Conservation (phyloP, 2,329 filamentous ascomycete species). For the Colletotrichum orchidophilum region DNA sequence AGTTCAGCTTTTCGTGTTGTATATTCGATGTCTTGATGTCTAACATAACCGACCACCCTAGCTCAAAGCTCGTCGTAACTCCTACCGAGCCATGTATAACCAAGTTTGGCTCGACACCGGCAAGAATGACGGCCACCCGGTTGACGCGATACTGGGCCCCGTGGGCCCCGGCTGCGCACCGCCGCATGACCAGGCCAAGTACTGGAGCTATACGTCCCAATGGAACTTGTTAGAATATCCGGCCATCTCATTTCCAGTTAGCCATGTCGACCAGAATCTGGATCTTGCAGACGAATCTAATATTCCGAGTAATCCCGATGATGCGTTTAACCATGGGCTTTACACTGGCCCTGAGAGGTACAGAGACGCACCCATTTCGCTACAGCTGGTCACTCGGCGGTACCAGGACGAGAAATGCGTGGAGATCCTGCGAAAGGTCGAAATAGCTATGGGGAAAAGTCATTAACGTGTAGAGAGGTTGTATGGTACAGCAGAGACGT, state of each 20-base stretch:
- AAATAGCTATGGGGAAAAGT: neutral
- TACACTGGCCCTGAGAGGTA: conserved; percentile 6
- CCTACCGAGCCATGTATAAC: neutral
- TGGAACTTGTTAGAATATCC: conserved; percentile 8
- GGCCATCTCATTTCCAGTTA: neutral
- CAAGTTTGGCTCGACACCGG: neutral
- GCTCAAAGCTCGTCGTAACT: conserved; percentile 1
- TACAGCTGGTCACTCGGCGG: conserved; percentile 6
- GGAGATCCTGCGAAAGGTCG: neutral
- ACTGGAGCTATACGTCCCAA: conserved; percentile 1
- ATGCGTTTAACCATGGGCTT: neutral
- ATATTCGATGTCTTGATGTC: no score
- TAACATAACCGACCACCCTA: no score
- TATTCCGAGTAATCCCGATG: neutral
- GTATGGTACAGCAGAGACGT: no score
- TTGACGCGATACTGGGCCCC: neutral
- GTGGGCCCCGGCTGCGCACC: neutral
- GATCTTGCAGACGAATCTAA: neutral
- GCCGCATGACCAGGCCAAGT: neutral
- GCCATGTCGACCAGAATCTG: neutral
- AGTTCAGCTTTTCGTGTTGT: no score
- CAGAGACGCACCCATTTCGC: neutral
- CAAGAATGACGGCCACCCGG: neutral
- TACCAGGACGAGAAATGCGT: conserved; percentile 6
- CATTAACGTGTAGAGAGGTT: no score